Evolutionary conservation across 2,329 filamentous ascomycete species (phyloP).

Genomic region (Uncinocarpus reesii): DNA sequence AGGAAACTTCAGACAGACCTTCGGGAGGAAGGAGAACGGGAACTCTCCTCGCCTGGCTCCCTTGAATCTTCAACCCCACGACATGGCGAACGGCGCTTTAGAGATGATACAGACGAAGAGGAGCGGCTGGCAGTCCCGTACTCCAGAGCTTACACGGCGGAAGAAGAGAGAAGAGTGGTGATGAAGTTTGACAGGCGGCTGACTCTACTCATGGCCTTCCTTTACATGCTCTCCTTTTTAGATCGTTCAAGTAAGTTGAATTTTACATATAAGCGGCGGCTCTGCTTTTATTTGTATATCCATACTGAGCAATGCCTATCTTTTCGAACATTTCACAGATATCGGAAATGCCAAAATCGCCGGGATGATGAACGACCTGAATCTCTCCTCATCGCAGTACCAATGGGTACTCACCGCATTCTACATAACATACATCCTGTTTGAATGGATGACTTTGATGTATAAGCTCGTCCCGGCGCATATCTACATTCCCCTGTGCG

Average conservation of each 20-base stretch:
- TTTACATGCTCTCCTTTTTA: conserved; percentile 77
- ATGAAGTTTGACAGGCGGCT: conserved; percentile 66
- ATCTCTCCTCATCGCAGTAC: conserved; percentile 47
- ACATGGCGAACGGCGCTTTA: background rate
- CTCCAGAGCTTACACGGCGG: conserved; percentile 37
- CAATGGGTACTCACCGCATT: conserved; percentile 54
- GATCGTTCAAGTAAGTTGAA: conserved; percentile 74
- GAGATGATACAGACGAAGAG: conserved; percentile 13
- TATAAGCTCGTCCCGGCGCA: conserved; percentile 52
- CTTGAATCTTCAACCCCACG: background rate
- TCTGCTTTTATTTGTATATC: background rate
- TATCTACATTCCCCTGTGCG: conserved; percentile 50
- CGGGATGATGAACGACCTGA: conserved; percentile 45
- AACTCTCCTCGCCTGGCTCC: background rate
- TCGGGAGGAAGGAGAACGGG: conserved; percentile 14
- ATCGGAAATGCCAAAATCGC: conserved; percentile 55
- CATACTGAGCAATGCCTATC: background rate
- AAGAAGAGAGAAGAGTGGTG: conserved; percentile 64
- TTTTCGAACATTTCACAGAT: conserved; percentile 27
- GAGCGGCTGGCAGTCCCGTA: background rate
- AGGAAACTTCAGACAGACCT: conserved; percentile 31
- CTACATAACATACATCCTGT: conserved; percentile 54
- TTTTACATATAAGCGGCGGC: background rate
- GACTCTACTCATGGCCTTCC: conserved; percentile 67
- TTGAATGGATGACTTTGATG: conserved; percentile 58